Percentiles rank a stretch among this genome's conserved stretches.
These are phyloP conservation scores for Eurotiales sp. DNA, from an alignment of 2,329 filamentous ascomycete genomes.

Conservation along the genomic window DNA sequence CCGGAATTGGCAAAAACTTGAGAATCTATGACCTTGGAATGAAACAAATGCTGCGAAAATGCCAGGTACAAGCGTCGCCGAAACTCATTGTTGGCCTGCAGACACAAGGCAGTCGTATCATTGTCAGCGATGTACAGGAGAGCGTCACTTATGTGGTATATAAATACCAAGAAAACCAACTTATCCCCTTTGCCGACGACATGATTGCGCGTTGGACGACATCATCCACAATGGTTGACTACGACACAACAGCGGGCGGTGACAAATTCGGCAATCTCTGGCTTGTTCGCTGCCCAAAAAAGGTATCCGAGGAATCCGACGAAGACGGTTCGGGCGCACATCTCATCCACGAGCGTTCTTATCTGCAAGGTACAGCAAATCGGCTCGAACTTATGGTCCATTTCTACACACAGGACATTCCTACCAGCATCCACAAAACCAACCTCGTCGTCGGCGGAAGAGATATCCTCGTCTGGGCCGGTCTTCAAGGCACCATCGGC, in stretches of 20 bases:
- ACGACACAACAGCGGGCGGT: constrained; percentile 88
- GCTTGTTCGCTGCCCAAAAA: constrained; percentile 81
- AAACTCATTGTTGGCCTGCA: constrained; percentile 85
- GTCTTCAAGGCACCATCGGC: constrained; percentile 89
- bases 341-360: constrained; percentile 83
- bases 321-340: constrained; percentile 88
- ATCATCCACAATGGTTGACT: constrained; percentile 90
- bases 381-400: constrained; percentile 82
- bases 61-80: constrained; percentile 73
- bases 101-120: constrained; percentile 84
- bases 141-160: constrained; percentile 90
- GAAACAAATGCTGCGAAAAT: constrained; percentile 86
- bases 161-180: constrained; percentile 83
- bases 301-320: constrained; percentile 83
- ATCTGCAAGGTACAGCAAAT: constrained; percentile 84
- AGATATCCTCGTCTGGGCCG: constrained; percentile 88
- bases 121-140: constrained; percentile 90
- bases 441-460: constrained; percentile 86
- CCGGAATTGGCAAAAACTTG: constrained; percentile 78
- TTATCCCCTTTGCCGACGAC: constrained; percentile 93
- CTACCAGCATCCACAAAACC: constrained; percentile 84
- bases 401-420: constrained; percentile 87
- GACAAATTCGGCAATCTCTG: constrained; percentile 98
- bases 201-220: constrained; percentile 87
- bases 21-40: constrained; percentile 91